Evolutionary conservation across 1,284 basidiomycete genomes (phyloP), one percentile per base, ranked within the genome.

Genomic region (Pascua guehoae): DNA sequence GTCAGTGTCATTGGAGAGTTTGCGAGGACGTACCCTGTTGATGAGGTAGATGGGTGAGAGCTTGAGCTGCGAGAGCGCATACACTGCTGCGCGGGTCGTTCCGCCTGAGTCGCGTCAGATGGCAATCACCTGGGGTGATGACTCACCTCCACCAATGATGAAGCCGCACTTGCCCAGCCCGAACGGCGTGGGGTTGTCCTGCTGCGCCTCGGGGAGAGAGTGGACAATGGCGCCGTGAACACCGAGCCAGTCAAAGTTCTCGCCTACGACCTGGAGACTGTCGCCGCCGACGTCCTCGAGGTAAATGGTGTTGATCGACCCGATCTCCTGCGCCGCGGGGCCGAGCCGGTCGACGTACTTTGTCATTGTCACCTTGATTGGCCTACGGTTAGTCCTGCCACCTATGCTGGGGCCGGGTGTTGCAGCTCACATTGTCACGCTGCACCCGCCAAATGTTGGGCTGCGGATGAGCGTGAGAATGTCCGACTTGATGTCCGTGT

Each of bases 241-340:
- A 1, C 88, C 91, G 40, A 88, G 72, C 85, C 89, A 93, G 70
- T 94, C 91, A 0, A 89, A 91, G 76, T 95, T 95, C 66, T 92
- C 89, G 5, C 91, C 91, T 41, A 83, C 79, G 17, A 92, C 79
- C n/a, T 79, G 75, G 2, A 79, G 76, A 11, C 77, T 74, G 2
- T 82, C 82, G 53, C 81, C 79, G 1, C 73, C 67, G 37, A 62
- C 67, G 41, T 57, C 61, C 42, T 64, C 66, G 12, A 87, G 85
- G 18, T 90, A 81, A 69, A 94, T 83, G 38, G 91, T 94, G 75
- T 95, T 94, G 61, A 92, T 88, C 0, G 91, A 90, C 0, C 91
- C 91, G 53, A 93, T 91, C 2, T 81, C 80, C 63, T 84, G 79
- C 0, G 89, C 89, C 16, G 88, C 85, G 1, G 85, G 83, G 1